Conservation (phyloP, 495 filamentous ascomycete genomes). For the Evansstolkia leycettana region DNA sequence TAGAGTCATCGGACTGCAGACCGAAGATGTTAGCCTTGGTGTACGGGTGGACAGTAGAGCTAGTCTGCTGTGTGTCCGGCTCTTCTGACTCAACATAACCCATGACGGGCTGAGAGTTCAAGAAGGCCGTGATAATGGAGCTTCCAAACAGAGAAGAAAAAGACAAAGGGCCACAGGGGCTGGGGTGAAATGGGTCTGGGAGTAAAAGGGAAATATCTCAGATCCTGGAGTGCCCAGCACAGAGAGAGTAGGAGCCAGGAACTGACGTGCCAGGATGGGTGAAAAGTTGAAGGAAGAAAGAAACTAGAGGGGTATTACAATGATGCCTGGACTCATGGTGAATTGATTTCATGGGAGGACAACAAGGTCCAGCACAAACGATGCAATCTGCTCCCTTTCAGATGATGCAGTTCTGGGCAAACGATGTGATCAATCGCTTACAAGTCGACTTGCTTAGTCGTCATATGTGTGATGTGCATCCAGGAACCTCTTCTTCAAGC, state of each 20-base stretch:
- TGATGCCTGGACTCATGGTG: neutral
- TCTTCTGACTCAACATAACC: neutral
- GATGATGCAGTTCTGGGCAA: neutral
- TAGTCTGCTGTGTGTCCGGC: neutral
- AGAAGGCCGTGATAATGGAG: neutral
- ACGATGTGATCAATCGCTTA: neutral
- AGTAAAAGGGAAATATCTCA: no score
- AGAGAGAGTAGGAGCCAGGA: no score
- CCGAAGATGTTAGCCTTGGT: conserved; percentile 3
- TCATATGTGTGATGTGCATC: neutral
- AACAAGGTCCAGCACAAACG: neutral
- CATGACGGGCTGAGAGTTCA: neutral
- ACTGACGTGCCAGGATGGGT: neutral
- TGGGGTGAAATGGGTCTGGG: neutral
- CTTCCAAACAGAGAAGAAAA: neutral
- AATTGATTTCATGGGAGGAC: neutral
- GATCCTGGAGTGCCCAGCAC: no score
- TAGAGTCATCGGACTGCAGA: conserved; percentile 84
- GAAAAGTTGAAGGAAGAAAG: neutral
- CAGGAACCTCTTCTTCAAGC: neutral
- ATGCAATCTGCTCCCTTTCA: neutral
- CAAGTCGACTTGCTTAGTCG: neutral
- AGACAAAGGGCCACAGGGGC: neutral
- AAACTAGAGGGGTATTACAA: neutral
- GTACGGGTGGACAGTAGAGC: neutral